Evolutionary conservation across 495 filamentous ascomycete species (phyloP), one percentile per base, ranked within the genome.

Genomic region (Tuber brumale): DNA sequence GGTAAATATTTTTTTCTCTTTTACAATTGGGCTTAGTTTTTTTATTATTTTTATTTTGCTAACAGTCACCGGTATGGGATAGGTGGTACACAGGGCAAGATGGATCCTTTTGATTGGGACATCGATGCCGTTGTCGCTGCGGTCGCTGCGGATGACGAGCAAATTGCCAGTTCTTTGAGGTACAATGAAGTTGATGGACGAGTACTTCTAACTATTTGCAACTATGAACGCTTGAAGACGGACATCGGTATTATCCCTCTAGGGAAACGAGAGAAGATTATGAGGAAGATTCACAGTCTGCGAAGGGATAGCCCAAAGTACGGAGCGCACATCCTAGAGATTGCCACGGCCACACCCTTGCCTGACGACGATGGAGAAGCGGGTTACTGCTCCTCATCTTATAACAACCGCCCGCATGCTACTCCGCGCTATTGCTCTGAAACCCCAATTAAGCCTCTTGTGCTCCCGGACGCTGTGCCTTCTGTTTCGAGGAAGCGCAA

Each of bases 211-310:
- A 82, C 77, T 5, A 70, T 71, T n/a, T 72, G 73, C 21, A 80
- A 78, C 14, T 76, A 75, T 48, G 77, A 80, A 37, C 78, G 72
- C 6, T 72, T 82, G 1, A 80, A 80, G 35, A 19, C 44, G 8
- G 81, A 82, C 37, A 71, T 83, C 9, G 74, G 72, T 19, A 78
- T 83, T 42, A 69, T 69, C 19, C 48, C 81, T 8, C 74, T 82
- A 23, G 81, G 81, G 12, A 77, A 72, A 37, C 70, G 81, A 23
- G 74, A 72, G 44, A 75, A 73, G 41, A 70, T 82, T 23, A 77
- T 82, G 61, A 61, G 74, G 14, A 51, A 41, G n/a, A 80, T 82
- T 16, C 69, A 74, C 5, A 44, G 39, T 8, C 45, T 82, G 18
- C 57, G 70, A 69, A 48, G 4, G 35, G 39, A 48, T 37, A 82